Conservation (phyloP, 768 basidiomycete genomes). For the Pholiota conissans region DNA sequence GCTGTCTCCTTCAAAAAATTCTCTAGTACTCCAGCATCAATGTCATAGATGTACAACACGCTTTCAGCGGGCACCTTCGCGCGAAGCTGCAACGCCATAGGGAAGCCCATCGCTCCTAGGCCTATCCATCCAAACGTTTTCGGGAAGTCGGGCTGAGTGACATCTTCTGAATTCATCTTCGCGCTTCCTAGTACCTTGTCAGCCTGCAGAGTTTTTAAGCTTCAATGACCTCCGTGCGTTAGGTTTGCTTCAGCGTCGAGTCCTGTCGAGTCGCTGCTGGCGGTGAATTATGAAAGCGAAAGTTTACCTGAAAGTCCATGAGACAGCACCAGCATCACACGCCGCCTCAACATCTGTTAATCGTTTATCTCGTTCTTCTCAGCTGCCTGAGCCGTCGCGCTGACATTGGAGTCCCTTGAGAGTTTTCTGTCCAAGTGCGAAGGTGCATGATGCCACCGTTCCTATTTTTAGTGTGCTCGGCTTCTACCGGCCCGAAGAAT, state of each 20-base stretch:
- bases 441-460: neutral
- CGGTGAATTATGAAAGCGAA: too few species aligned
- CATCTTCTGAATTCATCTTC: neutral
- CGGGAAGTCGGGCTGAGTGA: constrained; percentile 5
- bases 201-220: too few species aligned
- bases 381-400: neutral
- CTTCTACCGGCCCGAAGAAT: neutral
- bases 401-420: neutral
- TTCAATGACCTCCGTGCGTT: too few species aligned
- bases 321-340: too few species aligned
- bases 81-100: constrained; percentile 39
- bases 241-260: too few species aligned
- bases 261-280: too few species aligned
- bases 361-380: too few species aligned
- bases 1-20: constrained; percentile 26
- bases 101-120: constrained; percentile 44
- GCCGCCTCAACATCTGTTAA: too few species aligned
- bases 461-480: neutral
- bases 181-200: too few species aligned
- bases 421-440: neutral
- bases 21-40: constrained; percentile 26
- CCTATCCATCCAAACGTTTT: constrained; percentile 38
- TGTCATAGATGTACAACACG: constrained; percentile 34
- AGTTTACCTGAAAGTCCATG: too few species aligned
- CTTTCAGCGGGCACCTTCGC: constrained; percentile 27